A percentile compares a stretch with the other conserved stretches of the same genome.
phyloP scores from a whole-genome alignment of 495 filamentous ascomycete genomes.

The Xylaria telfairii region DNA sequence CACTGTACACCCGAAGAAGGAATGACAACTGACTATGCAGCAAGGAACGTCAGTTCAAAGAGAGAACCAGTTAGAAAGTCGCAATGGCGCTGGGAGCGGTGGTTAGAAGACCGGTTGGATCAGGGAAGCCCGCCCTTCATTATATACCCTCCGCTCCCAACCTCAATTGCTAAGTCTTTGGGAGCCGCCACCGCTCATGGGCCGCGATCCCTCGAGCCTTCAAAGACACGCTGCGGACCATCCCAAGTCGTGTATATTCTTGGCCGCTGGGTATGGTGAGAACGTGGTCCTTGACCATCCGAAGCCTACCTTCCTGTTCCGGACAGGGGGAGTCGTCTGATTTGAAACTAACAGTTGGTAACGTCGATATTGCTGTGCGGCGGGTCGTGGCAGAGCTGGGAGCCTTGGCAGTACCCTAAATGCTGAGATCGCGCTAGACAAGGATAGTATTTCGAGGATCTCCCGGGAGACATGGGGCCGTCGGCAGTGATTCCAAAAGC shows the following conservation, averaged over 20 bases:
- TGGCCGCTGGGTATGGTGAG: conserved; percentile 1
- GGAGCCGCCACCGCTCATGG: conserved; percentile 4
- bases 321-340: conserved; percentile 15
- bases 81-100: conserved; percentile 11
- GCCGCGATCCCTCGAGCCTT: neutral
- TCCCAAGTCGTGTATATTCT: neutral
- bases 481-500: conserved; percentile 20
- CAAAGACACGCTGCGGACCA: conserved; percentile 18
- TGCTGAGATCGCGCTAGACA: conserved; percentile 23
- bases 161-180: neutral
- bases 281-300: conserved; percentile 5
- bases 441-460: conserved; percentile 16
- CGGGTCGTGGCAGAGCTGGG: conserved; percentile 2
- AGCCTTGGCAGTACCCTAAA: conserved; percentile 13
- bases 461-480: conserved; percentile 3
- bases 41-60: conserved; percentile 25
- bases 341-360: conserved; percentile 25
- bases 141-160: conserved; percentile 5
- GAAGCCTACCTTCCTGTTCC: conserved; percentile 18
- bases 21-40: conserved; percentile 25
- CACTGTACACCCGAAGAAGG: conserved; percentile 18
- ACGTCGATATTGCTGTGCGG: neutral
- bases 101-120: neutral
- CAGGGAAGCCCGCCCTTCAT: neutral
- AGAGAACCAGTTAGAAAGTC: conserved; percentile 8